phyloP scores from a whole-genome alignment of 1,284 basidiomycete species.

The Melampsora occidentalis region DNA sequence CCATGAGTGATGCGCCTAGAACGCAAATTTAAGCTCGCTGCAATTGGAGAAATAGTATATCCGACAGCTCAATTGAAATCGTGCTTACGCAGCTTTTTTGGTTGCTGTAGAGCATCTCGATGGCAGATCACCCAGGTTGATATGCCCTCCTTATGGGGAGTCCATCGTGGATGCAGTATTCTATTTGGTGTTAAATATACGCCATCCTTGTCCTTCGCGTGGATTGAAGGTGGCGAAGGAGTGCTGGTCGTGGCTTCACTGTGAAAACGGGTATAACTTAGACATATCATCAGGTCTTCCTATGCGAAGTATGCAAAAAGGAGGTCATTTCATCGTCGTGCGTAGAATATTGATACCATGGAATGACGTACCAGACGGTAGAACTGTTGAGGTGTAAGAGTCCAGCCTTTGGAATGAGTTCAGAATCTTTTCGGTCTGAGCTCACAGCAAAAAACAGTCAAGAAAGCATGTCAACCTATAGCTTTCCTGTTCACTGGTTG shows the following conservation, averaged over 20 bases:
- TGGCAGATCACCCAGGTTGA: constrained; percentile 37
- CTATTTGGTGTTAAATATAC: constrained; percentile 36
- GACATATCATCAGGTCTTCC: constrained; percentile 23
- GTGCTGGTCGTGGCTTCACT: background rate
- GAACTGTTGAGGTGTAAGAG: constrained; percentile 17
- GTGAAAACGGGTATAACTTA: constrained; percentile 11
- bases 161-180: constrained; percentile 32
- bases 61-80: background rate
- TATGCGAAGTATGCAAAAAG: background rate
- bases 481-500: background rate
- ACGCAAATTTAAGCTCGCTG: too few species aligned
- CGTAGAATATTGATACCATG: background rate
- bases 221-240: background rate
- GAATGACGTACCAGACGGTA: constrained; percentile 28
- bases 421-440: constrained; percentile 27
- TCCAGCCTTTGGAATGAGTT: constrained; percentile 40
- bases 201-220: constrained; percentile 10
- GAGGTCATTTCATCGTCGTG: too few species aligned
- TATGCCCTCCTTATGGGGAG: constrained; percentile 26
- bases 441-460: background rate
- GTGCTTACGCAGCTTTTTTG: constrained; percentile 40
- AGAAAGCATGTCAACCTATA: background rate
- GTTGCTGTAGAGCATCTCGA: constrained; percentile 29
- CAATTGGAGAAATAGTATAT: too few species aligned
- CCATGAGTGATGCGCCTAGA: background rate